These are phyloP conservation scores for Fibroporia radiculosa DNA, from an alignment of 768 basidiomycete species.

Conservation along the genomic window DNA sequence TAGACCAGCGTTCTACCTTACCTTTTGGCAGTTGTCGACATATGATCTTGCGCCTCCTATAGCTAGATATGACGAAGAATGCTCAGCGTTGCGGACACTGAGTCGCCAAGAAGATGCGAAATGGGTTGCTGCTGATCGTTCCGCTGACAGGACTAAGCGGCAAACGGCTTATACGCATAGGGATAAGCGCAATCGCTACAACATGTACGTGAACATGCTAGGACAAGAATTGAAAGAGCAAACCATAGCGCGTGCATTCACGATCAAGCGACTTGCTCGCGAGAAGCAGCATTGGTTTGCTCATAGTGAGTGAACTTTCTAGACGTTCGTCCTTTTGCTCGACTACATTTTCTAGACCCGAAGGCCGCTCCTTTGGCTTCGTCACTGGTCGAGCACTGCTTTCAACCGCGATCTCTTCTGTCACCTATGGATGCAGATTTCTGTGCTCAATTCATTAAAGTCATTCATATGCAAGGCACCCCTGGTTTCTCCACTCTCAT, in stretches of 20 bases:
- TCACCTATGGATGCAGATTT: constrained; percentile 97
- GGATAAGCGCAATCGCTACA: constrained; percentile 58
- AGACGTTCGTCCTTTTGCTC: too few relatives aligned
- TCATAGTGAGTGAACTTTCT: constrained; percentile 33
- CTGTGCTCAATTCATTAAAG: constrained; percentile 84
- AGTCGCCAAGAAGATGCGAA: constrained; percentile 64
- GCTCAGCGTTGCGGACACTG: constrained; percentile 46
- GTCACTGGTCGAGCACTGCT: constrained; percentile 80
- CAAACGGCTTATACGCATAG: constrained; percentile 50
- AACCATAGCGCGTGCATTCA: constrained; percentile 60
- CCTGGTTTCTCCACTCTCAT: constrained; percentile 80
- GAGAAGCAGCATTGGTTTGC: constrained; percentile 85
- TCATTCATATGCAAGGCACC: constrained; percentile 84
- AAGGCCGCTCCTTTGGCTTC: constrained; percentile 45
- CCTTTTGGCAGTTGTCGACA: constrained; percentile 94
- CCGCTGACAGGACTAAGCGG: constrained; percentile 55
- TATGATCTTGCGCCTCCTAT: constrained; percentile 82
- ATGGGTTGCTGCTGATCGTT: constrained; percentile 61
- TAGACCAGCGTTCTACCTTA: constrained; percentile 88
- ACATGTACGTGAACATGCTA: constrained; percentile 48
- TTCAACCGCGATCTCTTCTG: constrained; percentile 86
- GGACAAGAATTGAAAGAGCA: constrained; percentile 73
- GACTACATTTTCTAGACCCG: constrained; percentile 25
- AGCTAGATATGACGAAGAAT: constrained; percentile 74
- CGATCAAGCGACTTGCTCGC: constrained; percentile 64